Conservation (phyloP, 306 rosid species). For the Betula pendula region DNA sequence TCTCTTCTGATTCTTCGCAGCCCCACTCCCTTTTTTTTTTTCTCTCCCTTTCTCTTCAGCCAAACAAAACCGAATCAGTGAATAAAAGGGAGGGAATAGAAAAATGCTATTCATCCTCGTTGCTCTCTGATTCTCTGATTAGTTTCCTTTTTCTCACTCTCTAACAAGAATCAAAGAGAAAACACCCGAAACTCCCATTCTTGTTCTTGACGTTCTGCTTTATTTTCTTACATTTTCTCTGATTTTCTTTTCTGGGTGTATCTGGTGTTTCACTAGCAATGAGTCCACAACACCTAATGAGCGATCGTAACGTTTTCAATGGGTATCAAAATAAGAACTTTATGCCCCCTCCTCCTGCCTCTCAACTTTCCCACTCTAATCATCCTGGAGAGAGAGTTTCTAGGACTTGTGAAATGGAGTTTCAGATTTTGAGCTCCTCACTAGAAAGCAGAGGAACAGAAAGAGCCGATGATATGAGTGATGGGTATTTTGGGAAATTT, state of each 20-base stretch:
- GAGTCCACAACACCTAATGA: conserved; percentile 40
- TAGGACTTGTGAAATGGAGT: conserved; percentile 35
- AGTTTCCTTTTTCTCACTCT: not conserved
- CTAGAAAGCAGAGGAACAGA: conserved; percentile 15
- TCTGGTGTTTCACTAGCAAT: conserved; percentile 21
- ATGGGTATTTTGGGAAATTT: conserved; percentile 31
- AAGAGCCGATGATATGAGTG: conserved; percentile 14
- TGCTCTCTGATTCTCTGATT: conserved; percentile 11
- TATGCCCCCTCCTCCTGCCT: conserved; percentile 25
- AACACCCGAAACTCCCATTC: conserved; percentile 3
- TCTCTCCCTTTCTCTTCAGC: conserved; percentile 20
- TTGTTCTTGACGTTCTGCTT: conserved; percentile 18
- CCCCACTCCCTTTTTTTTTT: not conserved
- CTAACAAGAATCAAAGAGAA: not conserved
- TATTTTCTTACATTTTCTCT: not conserved
- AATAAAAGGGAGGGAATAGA: conserved; percentile 19
- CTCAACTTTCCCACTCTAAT: conserved; percentile 19
- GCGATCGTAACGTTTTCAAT: conserved; percentile 24
- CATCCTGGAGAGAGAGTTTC: not conserved
- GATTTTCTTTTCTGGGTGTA: not conserved
- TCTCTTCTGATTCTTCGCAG: conserved; percentile 29
- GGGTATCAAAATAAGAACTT: conserved; percentile 31
- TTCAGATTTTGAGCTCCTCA: conserved; percentile 39
- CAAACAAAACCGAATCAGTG: conserved; percentile 12
- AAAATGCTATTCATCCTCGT: conserved; percentile 14